Evolutionary conservation across 345 rosid species (phyloP), one percentile per base, ranked within the genome.

Genomic region (Populus simonii): DNA sequence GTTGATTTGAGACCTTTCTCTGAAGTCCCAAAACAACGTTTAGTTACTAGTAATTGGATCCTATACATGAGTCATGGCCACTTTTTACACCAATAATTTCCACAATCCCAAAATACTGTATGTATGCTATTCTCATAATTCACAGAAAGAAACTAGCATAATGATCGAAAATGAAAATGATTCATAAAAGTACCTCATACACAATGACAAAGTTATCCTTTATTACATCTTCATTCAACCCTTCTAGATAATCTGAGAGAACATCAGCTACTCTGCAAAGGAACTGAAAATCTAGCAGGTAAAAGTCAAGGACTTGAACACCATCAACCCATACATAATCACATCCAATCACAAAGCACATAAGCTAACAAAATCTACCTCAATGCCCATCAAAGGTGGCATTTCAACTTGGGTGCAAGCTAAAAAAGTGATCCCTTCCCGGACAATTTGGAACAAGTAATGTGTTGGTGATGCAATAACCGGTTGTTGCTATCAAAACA

Each of bases 391-490:
- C 86, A 96, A 78, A 51, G 99, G 97, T 5, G 96, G 96, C 98
- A 96, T 93, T 85, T 93, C 99, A 74, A 96, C 97, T 84, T 93
- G 99, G 81, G 93, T 93, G 76, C 99, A 93, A 70, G 99, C 95
- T 72, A 96, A 80, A 80, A 96, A 91, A 4, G 98, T 96, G 76
- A 96, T 88, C 74, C 98, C 99, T 17, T 90, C 94, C 0, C 97
- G 92, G 80, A 93, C 87, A 59, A 93, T 76, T 91, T 93, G 99
- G 83, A 96, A 96, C 71, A 92, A 84, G 84, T 93, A 96, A 84
- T 96, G 97, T 1, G 97, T 96, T 27, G 99, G 97, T 66, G 98
- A 93, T 86, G 98, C 97, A 87, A 96, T 91, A 82, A 93, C 97
- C 0, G 94, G 87, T 75, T 84, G 86, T 76, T 89, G 84, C 99